Evolutionary conservation across 805 yeast genomes (phyloP), one percentile per base, ranked within the genome.

Genomic region (Hanseniaspora pseudoguilliermondii): DNA sequence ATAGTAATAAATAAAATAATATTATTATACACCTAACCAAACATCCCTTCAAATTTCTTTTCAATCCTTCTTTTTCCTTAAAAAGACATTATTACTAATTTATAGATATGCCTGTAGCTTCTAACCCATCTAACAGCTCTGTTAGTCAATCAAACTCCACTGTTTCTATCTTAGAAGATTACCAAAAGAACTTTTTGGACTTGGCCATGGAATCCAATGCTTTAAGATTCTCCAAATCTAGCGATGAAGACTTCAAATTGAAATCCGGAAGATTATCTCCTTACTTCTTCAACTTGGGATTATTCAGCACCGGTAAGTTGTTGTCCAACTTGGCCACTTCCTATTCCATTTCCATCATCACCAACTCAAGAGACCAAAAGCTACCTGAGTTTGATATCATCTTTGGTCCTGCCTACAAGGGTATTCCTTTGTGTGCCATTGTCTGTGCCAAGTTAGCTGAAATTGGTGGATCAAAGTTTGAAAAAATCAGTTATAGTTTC

Each of bases 331-430:
- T 91, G 62, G 96, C 96, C 21, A 78, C 83, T 6, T 84, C 96
- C 7, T 93, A 90, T 66, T 97, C 98, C 34, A 77, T 79, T 57
- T 85, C 96, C 32, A 91, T 91, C 61, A 82, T 90, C 62, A 46
- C 55, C 20, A 52, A 52, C 39, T n/a, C 55, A 18, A 52, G 55
- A 52, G 55, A 52, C 27, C 81, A 78, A 49, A 78, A 91, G 0
- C 91, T 84, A 6, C 65, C 91, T 51, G 83, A 89, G 67, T 90
- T 91, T 63, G 97, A 91, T 65, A 82, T 93, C 44, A 73, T 91
- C 55, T 91, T 91, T 66, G 98, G 98, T 8, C 98, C 98, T 11
- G 98, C 98, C 32, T 91, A 91, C 72, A 93, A 93, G 73, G 98
- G 98, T 20, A 91, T 91, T 63, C 95, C 98, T 23, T 76, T 91